These are phyloP conservation scores for Fraxinus dipetala DNA, from an alignment of 305 asterid species.

Conservation along the genomic window DNA sequence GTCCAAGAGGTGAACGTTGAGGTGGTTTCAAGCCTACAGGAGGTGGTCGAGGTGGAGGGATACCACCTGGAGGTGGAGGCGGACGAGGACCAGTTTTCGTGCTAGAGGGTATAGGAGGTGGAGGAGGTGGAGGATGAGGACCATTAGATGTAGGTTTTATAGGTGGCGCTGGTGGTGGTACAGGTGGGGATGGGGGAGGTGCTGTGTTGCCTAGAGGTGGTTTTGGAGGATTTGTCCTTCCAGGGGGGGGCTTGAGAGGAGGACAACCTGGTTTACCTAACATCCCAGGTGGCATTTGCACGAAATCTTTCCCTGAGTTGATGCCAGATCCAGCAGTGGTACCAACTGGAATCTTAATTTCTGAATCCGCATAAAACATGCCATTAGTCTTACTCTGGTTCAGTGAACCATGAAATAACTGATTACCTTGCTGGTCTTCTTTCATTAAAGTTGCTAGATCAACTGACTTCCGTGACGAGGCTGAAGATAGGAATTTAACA, in stretches of 20 bases:
- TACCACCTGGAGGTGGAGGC: conserved; percentile 36
- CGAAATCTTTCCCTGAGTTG: conserved; percentile 16
- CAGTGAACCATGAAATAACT: conserved; percentile 17
- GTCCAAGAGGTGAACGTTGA: conserved; percentile 28
- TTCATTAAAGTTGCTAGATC: conserved; percentile 26
- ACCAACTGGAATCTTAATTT: conserved; percentile 30
- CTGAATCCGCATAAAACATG: conserved; percentile 28
- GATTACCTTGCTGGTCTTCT: conserved; percentile 27
- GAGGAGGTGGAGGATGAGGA: conserved; percentile 36
- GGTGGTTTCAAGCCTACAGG: conserved; percentile 32
- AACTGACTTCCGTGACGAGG: conserved; percentile 35
- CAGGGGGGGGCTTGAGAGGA: conserved; percentile 55
- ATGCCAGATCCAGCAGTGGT: conserved; percentile 28
- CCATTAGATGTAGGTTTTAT: conserved; percentile 31
- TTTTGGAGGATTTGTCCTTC: conserved; percentile 24
- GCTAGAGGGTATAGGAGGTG: conserved; percentile 28
- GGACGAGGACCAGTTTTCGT: conserved; percentile 30
- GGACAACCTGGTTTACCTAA: conserved; percentile 31
- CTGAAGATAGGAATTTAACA: conserved; percentile 28
- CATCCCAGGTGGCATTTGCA: conserved; percentile 16
- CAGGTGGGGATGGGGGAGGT: conserved; percentile 14
- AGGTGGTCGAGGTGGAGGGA: conserved; percentile 38
- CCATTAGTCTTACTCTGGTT: conserved; percentile 18
- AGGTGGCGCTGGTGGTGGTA: conserved; percentile 33
- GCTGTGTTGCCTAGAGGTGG: conserved; percentile 6